These are phyloP conservation scores for Pseudozyma hubeiensis DNA, from an alignment of 1,284 basidiomycete species.

Conservation along the genomic window DNA sequence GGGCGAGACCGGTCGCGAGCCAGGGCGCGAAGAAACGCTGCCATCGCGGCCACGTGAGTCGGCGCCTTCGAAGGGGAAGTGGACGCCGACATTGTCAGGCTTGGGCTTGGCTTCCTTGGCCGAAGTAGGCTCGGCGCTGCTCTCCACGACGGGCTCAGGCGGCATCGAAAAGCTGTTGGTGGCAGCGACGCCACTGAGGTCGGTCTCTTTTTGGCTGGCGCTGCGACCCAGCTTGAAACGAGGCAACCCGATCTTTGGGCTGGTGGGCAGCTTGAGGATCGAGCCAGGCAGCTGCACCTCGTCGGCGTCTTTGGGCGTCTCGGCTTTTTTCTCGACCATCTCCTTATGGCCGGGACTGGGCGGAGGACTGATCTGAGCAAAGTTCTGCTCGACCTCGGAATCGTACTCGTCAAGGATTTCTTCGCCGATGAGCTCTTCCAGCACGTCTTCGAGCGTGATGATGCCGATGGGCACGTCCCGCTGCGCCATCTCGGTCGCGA, in stretches of 20 bases:
- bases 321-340: conserved; percentile 34
- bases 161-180: conserved; percentile 7
- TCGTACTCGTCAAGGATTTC: conserved; percentile 67
- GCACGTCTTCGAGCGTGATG: conserved; percentile 90
- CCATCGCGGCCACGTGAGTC: conserved; percentile 11
- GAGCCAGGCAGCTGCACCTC: conserved; percentile 34
- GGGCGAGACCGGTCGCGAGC: conserved; percentile 44
- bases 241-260: conserved; percentile 40
- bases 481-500: conserved; percentile 49
- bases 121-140: conserved; percentile 8
- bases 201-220: conserved; percentile 21
- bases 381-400: conserved; percentile 59
- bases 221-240: conserved; percentile 46
- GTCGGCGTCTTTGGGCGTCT: conserved; percentile 33
- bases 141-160: conserved; percentile 22
- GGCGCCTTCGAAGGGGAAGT: conserved; percentile 24
- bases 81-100: conserved; percentile 14
- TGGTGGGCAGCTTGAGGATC: conserved; percentile 36
- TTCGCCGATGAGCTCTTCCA: conserved; percentile 74
- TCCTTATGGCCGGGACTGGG: conserved; percentile 55
- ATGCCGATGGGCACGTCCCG: conserved; percentile 79
- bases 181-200: conserved; percentile 1
- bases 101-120: conserved; percentile 9
- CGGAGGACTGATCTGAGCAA: conserved; percentile 55
- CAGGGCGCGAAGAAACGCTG: conserved; percentile 17